Evolutionary conservation across 2,329 filamentous ascomycete genomes (phyloP).

Genomic region (Trichoderma cornu-damae): DNA sequence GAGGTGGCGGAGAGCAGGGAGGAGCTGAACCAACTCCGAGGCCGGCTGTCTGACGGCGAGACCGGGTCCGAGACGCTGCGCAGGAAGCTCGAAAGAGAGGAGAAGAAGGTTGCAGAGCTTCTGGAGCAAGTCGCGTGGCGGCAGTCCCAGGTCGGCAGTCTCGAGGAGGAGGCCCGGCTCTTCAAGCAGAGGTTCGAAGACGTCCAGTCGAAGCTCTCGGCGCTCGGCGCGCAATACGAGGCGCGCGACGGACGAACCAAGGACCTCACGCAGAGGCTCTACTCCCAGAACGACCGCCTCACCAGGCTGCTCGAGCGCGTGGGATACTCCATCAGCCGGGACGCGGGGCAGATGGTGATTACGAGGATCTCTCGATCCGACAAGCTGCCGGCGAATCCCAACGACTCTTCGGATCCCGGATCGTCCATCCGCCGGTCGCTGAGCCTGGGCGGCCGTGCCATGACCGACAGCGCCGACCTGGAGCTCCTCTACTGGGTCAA

Average conservation of each 20-base stretch:
- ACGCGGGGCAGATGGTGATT: conserved; percentile 67
- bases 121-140: conserved; percentile 66
- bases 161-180: conserved; percentile 69
- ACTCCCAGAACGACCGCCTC: conserved; percentile 79
- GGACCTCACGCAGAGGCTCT: conserved; percentile 78
- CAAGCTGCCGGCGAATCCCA: conserved; percentile 49
- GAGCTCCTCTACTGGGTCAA: conserved; percentile 80
- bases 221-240: conserved; percentile 56
- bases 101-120: conserved; percentile 62
- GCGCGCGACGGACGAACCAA: conserved; percentile 68
- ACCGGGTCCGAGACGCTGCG: conserved; percentile 75
- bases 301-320: conserved; percentile 77
- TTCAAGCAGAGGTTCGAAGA: conserved; percentile 60
- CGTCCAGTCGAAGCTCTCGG: conserved; percentile 48
- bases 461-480: conserved; percentile 60
- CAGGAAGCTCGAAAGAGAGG: conserved; percentile 69
- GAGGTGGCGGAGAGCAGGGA: conserved; percentile 60
- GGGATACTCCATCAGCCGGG: conserved; percentile 74
- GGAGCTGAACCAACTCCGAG: conserved; percentile 63
- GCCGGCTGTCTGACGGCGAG: conserved; percentile 74
- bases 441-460: conserved; percentile 48
- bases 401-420: conserved; percentile 53
- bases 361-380: conserved; percentile 64
- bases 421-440: conserved; percentile 51
- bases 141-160: conserved; percentile 68